Base-by-base conservation (phyloP, 768 basidiomycete genomes). In the Calocera cornea region DNA sequence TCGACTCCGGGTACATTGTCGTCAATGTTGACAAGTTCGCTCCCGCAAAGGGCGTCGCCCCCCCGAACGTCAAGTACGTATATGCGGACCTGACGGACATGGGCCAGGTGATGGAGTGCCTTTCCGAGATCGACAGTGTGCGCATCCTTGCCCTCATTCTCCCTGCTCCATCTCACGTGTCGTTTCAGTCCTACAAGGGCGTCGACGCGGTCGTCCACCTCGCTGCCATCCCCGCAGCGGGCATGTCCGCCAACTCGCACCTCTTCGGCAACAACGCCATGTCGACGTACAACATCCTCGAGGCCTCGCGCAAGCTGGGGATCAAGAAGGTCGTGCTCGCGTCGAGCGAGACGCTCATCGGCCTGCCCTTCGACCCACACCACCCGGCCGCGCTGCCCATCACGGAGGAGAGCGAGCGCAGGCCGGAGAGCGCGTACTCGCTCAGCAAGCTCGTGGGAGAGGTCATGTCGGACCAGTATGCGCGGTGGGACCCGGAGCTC, bases 241-340 rank as follows among this genome's bases (percentile, higher is more conserved):
- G 66, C 31, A 68, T 69, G 63, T 65, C 68, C n/a, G 63, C 70
- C 41, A 66, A 64, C 14, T 67, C 64, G 29, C 47, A 68, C 17
- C 70, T 67, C 22, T 71, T 71, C 60, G 63, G 66, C 10, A 67
- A 66, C 44, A 70, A 70, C 65, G 69, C 68, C 34, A 70, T 70
- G 70, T 31, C 44, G 54, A 71, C 72, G 17, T 73, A 73, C 66
- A 73, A 73, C 68, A 64, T 73, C 44, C 72, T 73, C 38, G 72
- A 73, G 66, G 72, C 72, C n/a, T 66, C 68, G 33, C 67, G 72
- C 29, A 73, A 73, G 68, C 67, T 70, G 60, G 66, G 71, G 27
- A 72, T 73, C 54, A 72, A 68, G 47, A 73, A 73, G 64, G 65
- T 71, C 12, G 66, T 72, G 27, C 65, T 70, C 19, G 72, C 71